Percentiles rank a stretch among this genome's conserved stretches.
phyloP scores from a whole-genome alignment of 495 filamentous ascomycete species.

The Poronia punctata region DNA sequence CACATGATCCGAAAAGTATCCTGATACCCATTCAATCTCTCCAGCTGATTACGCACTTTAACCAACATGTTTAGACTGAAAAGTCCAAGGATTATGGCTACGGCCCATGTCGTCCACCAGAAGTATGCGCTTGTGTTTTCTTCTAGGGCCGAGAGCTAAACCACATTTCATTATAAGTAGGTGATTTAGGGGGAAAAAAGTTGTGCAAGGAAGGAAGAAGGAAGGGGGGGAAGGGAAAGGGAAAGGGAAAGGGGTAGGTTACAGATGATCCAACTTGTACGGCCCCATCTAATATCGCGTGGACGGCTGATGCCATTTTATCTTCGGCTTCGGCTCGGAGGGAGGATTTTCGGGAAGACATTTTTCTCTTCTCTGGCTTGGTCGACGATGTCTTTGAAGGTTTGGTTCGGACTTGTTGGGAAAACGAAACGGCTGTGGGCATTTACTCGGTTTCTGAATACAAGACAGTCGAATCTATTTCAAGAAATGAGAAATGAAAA shows the following conservation, averaged over 20 bases:
- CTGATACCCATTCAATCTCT: slow-evolving; percentile 10
- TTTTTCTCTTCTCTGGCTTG: slow-evolving; percentile 9
- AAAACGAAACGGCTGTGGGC: slow-evolving; percentile 17
- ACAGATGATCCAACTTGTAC: not conserved
- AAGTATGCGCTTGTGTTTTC: slow-evolving; percentile 10
- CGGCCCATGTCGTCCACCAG: slow-evolving; percentile 16
- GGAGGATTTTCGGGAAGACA: not conserved
- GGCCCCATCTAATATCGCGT: not conserved
- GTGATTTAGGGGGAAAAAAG: slow-evolving; percentile 4
- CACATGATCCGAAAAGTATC: slow-evolving; percentile 14
- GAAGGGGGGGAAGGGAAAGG: slow-evolving; percentile 3
- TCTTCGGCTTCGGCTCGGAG: not conserved
- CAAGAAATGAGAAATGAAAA: too few species aligned
- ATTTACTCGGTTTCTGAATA: too few species aligned
- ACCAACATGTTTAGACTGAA: slow-evolving; percentile 14
- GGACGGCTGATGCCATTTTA: not conserved
- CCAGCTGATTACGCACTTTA: slow-evolving; percentile 8
- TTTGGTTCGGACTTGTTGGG: not conserved
- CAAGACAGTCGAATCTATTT: too few species aligned
- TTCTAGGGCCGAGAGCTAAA: slow-evolving; percentile 13
- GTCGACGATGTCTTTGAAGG: not conserved
- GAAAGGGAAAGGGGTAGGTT: not conserved
- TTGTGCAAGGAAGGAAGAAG: slow-evolving; percentile 3
- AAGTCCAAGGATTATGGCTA: slow-evolving; percentile 11
- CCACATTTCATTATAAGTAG: slow-evolving; percentile 2